These are phyloP conservation scores for Cyamopsis tetragonoloba DNA, from an alignment of 306 rosid genomes.

Conservation along the genomic window DNA sequence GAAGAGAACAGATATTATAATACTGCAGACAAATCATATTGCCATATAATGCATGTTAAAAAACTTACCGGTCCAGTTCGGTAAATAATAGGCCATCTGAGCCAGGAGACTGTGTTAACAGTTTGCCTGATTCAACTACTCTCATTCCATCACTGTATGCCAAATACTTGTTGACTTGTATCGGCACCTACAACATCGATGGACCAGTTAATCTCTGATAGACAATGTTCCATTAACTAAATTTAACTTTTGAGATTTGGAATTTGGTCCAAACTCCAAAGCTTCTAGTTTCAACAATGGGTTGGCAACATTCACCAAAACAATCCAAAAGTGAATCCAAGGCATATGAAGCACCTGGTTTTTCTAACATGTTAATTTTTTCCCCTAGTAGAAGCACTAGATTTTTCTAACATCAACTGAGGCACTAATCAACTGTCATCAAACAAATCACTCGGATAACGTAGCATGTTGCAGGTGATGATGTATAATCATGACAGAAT, in stretches of 20 bases:
- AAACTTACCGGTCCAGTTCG: conserved; percentile 64
- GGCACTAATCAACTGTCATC: background rate
- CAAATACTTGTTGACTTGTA: conserved; percentile 78
- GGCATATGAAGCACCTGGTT: background rate
- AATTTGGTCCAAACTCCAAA: background rate
- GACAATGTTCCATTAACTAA: background rate
- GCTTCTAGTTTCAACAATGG: background rate
- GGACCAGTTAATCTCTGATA: background rate
- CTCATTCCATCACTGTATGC: conserved; percentile 83
- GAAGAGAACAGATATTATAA: background rate
- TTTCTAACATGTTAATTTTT: background rate
- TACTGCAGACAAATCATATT: background rate
- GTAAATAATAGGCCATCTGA: conserved; percentile 68
- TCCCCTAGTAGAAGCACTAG: background rate
- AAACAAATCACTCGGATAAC: background rate
- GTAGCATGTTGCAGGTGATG: background rate
- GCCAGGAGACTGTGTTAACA: conserved; percentile 47
- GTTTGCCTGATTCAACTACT: conserved; percentile 70
- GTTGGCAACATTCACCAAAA: background rate
- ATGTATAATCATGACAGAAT: no score
- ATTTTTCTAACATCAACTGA: no score
- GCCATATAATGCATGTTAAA: background rate
- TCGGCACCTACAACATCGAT: conserved; percentile 51
- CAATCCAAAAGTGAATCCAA: background rate
- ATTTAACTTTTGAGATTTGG: background rate